These are phyloP conservation scores for Micromonas commoda DNA, from an alignment of 139 green algal species.

Conservation along the genomic window DNA sequence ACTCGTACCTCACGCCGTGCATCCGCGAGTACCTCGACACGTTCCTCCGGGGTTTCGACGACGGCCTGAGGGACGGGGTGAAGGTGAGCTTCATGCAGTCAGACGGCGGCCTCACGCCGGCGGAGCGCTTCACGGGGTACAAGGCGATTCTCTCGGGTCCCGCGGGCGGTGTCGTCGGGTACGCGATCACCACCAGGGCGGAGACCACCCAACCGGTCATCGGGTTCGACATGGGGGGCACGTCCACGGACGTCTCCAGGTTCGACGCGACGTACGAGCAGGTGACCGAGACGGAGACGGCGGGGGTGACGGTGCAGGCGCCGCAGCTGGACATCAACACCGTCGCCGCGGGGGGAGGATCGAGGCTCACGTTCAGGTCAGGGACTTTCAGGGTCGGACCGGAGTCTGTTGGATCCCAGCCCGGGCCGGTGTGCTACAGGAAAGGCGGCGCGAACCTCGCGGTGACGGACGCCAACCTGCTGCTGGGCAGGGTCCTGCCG, in stretches of 20 bases:
- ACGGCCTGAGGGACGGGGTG: conserved; percentile 51
- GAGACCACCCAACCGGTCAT: conserved; percentile 63
- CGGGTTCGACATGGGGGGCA: conserved; percentile 97
- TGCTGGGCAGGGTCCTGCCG: conserved; percentile 83
- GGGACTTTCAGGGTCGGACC: conserved; percentile 75
- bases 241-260: conserved; percentile 80
- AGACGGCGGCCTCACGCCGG: conserved; percentile 72
- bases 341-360: conserved; percentile 88
- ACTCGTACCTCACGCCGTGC: conserved; percentile 73
- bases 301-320: conserved; percentile 76
- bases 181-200: conserved; percentile 66
- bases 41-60: conserved; percentile 80
- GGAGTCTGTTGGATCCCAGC: conserved; percentile 87
- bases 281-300: conserved; percentile 88
- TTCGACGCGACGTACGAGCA: conserved; percentile 57
- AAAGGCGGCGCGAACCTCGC: conserved; percentile 75
- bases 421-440: conserved; percentile 90
- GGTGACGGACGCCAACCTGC: conserved; percentile 92
- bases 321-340: conserved; percentile 98
- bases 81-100: conserved; percentile 84
- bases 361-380: conserved; percentile 24
- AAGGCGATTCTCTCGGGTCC: conserved; percentile 91
- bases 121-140: conserved; percentile 75
- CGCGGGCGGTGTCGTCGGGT: conserved; percentile 66
- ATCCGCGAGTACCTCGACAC: conserved; percentile 54